Evolutionary conservation across 2,329 filamentous ascomycete species (phyloP), one percentile per base, ranked within the genome.

Genomic region (Pseudocercospora fijiensis): DNA sequence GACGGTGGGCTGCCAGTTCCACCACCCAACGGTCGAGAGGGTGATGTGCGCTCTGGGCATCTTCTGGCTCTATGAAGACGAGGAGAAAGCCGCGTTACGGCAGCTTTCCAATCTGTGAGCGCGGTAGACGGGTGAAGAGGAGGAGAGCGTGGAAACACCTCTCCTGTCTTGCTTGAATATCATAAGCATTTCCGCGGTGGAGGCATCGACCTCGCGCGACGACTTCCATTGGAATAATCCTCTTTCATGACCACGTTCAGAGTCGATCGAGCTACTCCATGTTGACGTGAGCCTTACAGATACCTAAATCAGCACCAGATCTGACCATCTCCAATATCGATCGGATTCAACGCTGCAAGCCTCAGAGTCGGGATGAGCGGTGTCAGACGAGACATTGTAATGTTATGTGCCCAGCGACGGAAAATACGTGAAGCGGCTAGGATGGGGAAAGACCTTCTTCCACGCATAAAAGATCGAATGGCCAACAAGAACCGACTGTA

Each of bases 1-100:
- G 8, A 9, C 9, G 4, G 3, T n/a, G 26, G 60, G 58, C 45
- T 43, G 43, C 22, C 18, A 49, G 5, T 24, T 4, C 45, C 45
- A 49, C 45, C 45, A 49, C 45, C 45, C 45, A 49, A 49, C 45
- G 2, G 24, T 49, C 13, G 30, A 53, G 33, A 33, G 16, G 22
- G 60, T 62, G 43, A 62, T 62, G 60, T 27, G 18, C 11, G 20
- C 27, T 28, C 56, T 53, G 20, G 60, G 60, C 9, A 47, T 58
- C 20, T 62, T 43, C 45, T 62, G 60, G 55, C 60, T 55, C 7
- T 26, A 49, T 9, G 9, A 6, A 26, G 45, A 13, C 4, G 20
- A 11, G 5, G 45, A 49, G 45, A 49, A 49, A 16, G 45, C 45
- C 13, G 20, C 18, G 3, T 16, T 49, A 10, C 18, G 45, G 45